Base-by-base conservation (phyloP, 108 stramenopile species). In the Stephanodiscus triporus region DNA sequence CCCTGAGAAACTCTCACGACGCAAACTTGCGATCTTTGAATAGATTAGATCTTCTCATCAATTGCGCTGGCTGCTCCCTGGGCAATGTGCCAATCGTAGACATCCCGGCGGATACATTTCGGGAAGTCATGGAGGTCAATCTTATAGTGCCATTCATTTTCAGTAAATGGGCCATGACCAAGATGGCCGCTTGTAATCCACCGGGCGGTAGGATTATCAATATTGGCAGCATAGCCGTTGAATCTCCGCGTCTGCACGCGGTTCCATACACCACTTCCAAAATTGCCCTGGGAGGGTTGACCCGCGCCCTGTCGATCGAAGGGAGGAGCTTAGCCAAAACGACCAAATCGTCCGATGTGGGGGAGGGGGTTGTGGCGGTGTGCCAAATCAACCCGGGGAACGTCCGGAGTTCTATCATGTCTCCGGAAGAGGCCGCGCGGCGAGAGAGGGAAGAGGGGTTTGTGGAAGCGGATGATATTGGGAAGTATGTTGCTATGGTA, bases 381-480 rank as follows among this genome's bases (percentile, higher is more conserved):
- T 76, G 80, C 53, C 72, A 68, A 64, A 73, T 81, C 23, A 71
- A 77, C 55, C 80, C 80, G 60, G 80, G 80, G 34, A 81, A 81
- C 60, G 80, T 81, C n/a, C 54, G 64, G 13, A 81, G 75, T 70
- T 48, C 42, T 20, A 76, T 81, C 60, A 76, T 81, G 80, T 73
- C 80, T 0, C 38, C 49, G 9, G 72, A 82, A 51, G 76, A 77
- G 51, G 62, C 62, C 14, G 76, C 61, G 13, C 32, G 76, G 9
- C 53, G 81, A 47, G 70, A 72, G 29, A 66, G 45, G 47, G 76
- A 77, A 13, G 81, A 82, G 32, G 81, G 81, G 9, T 77, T 82
- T 68, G 72, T 82, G 11, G 81, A 82, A 23, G 72, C 72, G 11
- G 65, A 82, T 66, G 81, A 77, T 34, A 51, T 82, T 38, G 81